Conservation (phyloP, 305 asterid species). For the Salvia sclarea region DNA sequence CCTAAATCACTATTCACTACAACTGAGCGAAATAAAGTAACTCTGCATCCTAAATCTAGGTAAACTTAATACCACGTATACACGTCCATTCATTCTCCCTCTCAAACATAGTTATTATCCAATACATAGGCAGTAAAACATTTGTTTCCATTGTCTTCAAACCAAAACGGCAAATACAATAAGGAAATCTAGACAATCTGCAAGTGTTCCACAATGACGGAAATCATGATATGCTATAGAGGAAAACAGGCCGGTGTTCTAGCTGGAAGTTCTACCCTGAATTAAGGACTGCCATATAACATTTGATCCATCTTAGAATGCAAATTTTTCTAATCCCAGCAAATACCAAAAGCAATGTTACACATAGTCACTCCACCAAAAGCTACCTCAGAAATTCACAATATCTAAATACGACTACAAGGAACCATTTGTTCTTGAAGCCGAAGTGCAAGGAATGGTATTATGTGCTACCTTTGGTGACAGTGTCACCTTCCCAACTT, state of each 20-base stretch:
- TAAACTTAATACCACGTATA: background rate
- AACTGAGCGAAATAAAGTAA: background rate
- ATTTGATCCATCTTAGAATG: slow-evolving; percentile 1
- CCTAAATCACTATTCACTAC: too few species aligned
- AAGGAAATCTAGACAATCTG: background rate
- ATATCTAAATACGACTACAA: slow-evolving; percentile 1
- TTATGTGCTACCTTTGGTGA: background rate
- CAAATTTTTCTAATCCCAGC: too few species aligned
- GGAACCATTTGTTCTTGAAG: background rate
- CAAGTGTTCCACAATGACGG: background rate
- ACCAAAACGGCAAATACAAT: background rate
- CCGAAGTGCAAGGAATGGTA: background rate
- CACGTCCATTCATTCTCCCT: background rate
- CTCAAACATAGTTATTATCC: background rate
- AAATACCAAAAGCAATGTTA: background rate
- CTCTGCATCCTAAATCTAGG: too few species aligned
- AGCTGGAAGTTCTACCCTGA: background rate
- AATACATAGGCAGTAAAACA: background rate
- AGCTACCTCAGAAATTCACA: background rate
- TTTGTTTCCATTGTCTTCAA: background rate
- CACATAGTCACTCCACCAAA: background rate
- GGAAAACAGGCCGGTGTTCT: background rate
- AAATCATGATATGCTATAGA: background rate
- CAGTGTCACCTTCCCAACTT: background rate
- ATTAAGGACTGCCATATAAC: background rate